These are phyloP conservation scores for Alternaria burnsii DNA, from an alignment of 2,329 filamentous ascomycete genomes.

Conservation along the genomic window DNA sequence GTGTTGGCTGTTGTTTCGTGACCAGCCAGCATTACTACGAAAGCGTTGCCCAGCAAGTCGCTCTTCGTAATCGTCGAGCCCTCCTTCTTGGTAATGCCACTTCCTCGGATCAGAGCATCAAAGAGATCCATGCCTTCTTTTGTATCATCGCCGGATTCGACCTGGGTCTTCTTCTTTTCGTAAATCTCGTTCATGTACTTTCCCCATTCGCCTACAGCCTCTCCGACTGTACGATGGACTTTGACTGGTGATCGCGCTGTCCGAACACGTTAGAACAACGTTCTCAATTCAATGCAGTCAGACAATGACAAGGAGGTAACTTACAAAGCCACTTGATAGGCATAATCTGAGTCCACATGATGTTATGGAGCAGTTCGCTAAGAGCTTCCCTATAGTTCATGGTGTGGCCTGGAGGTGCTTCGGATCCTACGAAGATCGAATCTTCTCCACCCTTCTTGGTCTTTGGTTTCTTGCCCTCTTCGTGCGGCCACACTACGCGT, in stretches of 20 bases:
- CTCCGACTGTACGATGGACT: slow-evolving; percentile 60
- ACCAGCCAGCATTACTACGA: slow-evolving; percentile 71
- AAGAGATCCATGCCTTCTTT: slow-evolving; percentile 65
- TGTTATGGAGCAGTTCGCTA: slow-evolving; percentile 67
- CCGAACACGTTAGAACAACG: slow-evolving; percentile 5
- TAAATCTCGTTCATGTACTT: slow-evolving; percentile 76
- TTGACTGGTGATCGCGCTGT: slow-evolving; percentile 53
- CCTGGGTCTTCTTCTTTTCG: slow-evolving; percentile 65
- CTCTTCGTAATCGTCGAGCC: slow-evolving; percentile 43
- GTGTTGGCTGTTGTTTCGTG: slow-evolving; percentile 83
- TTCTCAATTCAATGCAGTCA: neutral
- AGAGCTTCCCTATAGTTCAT: slow-evolving; percentile 73
- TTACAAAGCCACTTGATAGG: slow-evolving; percentile 66
- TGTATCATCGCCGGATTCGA: slow-evolving; percentile 42
- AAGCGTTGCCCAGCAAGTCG: slow-evolving; percentile 77
- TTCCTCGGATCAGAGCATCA: slow-evolving; percentile 50
- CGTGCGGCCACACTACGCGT: slow-evolving; percentile 65
- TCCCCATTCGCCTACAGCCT: slow-evolving; percentile 69
- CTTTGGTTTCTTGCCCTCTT: slow-evolving; percentile 56
- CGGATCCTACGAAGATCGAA: slow-evolving; percentile 45
- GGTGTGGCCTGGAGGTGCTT: slow-evolving; percentile 50
- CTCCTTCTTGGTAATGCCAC: slow-evolving; percentile 45
- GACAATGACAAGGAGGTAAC: slow-evolving; percentile 24
- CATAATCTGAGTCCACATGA: slow-evolving; percentile 68
- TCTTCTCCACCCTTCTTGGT: slow-evolving; percentile 33